Evolutionary conservation across 768 basidiomycete genomes (phyloP).

Genomic region (Gyrodon lividus): DNA sequence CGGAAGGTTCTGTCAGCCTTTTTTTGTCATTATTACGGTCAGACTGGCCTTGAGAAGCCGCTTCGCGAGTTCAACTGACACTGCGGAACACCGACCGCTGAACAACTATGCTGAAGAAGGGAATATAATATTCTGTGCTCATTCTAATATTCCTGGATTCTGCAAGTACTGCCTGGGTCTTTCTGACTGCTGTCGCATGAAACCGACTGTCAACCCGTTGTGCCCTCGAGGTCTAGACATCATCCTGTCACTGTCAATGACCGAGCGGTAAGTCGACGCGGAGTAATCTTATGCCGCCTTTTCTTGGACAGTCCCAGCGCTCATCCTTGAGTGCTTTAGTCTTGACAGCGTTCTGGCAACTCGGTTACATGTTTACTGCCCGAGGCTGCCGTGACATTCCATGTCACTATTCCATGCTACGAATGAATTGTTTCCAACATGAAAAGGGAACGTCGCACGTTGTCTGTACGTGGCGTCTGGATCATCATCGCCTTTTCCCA

Average conservation of each 20-base stretch:
- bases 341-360: background rate
- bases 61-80: background rate
- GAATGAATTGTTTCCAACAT: background rate
- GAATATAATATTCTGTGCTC: background rate
- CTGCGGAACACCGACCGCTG: background rate
- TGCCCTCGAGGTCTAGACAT: background rate
- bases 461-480: background rate
- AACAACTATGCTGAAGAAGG: background rate
- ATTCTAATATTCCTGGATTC: background rate
- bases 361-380: background rate
- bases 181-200: too few species aligned
- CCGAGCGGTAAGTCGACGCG: background rate
- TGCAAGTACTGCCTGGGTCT: background rate
- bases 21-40: too few species aligned
- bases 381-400: background rate
- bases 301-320: background rate
- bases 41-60: too few species aligned
- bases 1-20: too few species aligned
- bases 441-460: background rate
- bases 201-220: background rate
- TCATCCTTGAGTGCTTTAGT: background rate
- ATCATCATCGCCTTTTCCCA: background rate
- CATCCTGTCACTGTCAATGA: background rate
- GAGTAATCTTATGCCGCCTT: background rate
- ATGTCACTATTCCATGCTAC: background rate